Base-by-base conservation (phyloP, 257 asterid genomes). In the Solanum paucissectum region DNA sequence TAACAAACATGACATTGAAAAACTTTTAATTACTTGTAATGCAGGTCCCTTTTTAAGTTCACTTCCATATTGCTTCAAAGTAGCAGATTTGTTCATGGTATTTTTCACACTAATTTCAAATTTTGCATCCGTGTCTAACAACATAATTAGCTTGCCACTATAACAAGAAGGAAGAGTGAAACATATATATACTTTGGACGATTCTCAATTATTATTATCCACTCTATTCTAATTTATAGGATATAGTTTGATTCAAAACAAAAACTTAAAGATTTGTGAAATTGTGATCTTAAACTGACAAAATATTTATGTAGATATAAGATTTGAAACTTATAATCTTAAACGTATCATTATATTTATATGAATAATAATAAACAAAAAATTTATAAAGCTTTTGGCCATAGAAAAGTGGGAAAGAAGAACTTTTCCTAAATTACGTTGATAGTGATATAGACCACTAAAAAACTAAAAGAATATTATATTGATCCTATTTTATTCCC, bases 361-460 rank as follows among this genome's bases (percentile, higher is more conserved):
- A 32, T 68, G 20, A 68, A 27, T 27, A 68, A 13, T 71, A 33
- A 71, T 71, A 29, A 68, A 7, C 37, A 29, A 27, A 13, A 29
- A 0, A 3, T 68, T 68, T 68, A 13, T 3, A 13, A 27, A 68
- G 21, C 5, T 27, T 14, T 68, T 13, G 21, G 74, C 37, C 3
- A 60, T 9, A 8, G 29, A 49, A 8, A 85, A 6, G 49, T 46
- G 40, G 74, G 74, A 84, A 87, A 89, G 87, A 85, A 79, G 7
- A 55, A 18, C 62, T 40, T 29, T 16, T 86, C 89, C 84, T 66
- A n/a, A 29, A 27, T 29, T 27, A 29, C 89, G 20, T 9, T 29
- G 69, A 82, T 18, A 20, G 90, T 90, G 92, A 90, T 92, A 88
- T 37, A 25, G 90, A 86, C 86, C 94, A 91, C 90, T 73, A 85